Evolutionary conservation across 2,329 filamentous ascomycete genomes (phyloP).

Genomic region (Chalaropsis thielavioides): DNA sequence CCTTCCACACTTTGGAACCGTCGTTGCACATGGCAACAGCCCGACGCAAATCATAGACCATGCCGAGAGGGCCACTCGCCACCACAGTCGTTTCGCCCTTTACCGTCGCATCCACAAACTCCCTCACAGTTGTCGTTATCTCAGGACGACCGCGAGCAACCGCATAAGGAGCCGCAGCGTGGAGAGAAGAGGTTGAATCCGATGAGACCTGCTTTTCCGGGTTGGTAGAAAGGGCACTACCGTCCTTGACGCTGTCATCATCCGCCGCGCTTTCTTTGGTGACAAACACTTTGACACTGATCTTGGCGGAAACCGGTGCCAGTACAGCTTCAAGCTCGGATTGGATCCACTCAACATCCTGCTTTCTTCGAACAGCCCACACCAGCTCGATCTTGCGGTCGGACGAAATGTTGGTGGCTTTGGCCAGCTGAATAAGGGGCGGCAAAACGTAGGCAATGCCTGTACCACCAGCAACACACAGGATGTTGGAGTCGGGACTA

Average conservation of each 20-base stretch:
- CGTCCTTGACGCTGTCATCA: background rate
- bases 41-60: slow-evolving; percentile 42
- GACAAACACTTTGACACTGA: slow-evolving; percentile 44
- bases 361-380: slow-evolving; percentile 44
- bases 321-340: slow-evolving; percentile 39
- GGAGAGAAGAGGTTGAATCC: slow-evolving; percentile 20
- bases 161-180: slow-evolving; percentile 16
- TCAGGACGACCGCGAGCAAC: slow-evolving; percentile 28
- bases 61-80: slow-evolving; percentile 44
- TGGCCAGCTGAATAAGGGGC: slow-evolving; percentile 25
- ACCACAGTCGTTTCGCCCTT: slow-evolving; percentile 40
- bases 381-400: slow-evolving; percentile 43
- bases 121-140: slow-evolving; percentile 31
- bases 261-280: slow-evolving; percentile 28
- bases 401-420: slow-evolving; percentile 32
- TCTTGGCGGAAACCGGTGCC: slow-evolving; percentile 26
- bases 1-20: slow-evolving; percentile 40
- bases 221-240: slow-evolving; percentile 6
- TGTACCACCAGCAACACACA: slow-evolving; percentile 30
- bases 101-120: slow-evolving; percentile 35
- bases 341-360: slow-evolving; percentile 43
- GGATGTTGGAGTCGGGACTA: slow-evolving; percentile 28
- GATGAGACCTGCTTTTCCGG: slow-evolving; percentile 19
- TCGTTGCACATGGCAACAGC: slow-evolving; percentile 41
- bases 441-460: slow-evolving; percentile 30